Conservation (phyloP, 352 stramenopile species). For the Pythium graminicola region DNA sequence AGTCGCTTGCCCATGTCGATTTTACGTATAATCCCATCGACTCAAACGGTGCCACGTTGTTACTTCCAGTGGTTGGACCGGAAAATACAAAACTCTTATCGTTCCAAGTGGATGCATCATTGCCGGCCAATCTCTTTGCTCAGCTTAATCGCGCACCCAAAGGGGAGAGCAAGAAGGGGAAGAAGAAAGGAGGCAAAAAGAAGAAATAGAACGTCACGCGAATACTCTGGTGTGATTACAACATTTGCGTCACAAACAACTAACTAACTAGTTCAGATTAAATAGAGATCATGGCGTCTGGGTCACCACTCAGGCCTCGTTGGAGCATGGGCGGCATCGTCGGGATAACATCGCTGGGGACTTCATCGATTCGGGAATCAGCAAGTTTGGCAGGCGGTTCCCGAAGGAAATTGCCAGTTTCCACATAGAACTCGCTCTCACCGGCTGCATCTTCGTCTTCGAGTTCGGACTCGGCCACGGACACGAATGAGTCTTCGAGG, state of each 20-base stretch:
- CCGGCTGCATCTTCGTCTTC: conserved; percentile 22
- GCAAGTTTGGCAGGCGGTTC: conserved; percentile 17
- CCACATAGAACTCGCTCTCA: conserved; percentile 23
- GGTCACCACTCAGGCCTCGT: conserved; percentile 15
- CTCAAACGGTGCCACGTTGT: conserved; percentile 43
- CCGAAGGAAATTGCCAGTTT: conserved; percentile 21
- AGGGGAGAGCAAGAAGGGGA: conserved; percentile 70
- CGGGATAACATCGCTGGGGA: conserved; percentile 2
- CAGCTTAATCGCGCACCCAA: conserved; percentile 66
- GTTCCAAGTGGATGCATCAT: conserved; percentile 70
- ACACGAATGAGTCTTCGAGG: conserved; percentile 23
- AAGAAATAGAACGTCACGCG: conserved; percentile 36
- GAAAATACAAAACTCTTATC: conserved; percentile 60
- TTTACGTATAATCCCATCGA: conserved; percentile 79
- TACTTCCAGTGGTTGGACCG: conserved; percentile 47
- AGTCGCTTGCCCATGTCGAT: conserved; percentile 61
- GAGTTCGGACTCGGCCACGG: conserved; percentile 24
- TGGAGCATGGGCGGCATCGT: conserved; percentile 10
- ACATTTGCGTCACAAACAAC: neutral
- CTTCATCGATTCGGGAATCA: conserved; percentile 23
- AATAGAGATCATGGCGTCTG: conserved; percentile 28
- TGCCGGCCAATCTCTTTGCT: conserved; percentile 62
- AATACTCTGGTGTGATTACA: too few species aligned
- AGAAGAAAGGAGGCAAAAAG: conserved; percentile 64
- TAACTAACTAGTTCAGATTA: conserved; percentile 12